Evolutionary conservation across 148 eudicot species (phyloP).

Genomic region (Pouteria glomerata): DNA sequence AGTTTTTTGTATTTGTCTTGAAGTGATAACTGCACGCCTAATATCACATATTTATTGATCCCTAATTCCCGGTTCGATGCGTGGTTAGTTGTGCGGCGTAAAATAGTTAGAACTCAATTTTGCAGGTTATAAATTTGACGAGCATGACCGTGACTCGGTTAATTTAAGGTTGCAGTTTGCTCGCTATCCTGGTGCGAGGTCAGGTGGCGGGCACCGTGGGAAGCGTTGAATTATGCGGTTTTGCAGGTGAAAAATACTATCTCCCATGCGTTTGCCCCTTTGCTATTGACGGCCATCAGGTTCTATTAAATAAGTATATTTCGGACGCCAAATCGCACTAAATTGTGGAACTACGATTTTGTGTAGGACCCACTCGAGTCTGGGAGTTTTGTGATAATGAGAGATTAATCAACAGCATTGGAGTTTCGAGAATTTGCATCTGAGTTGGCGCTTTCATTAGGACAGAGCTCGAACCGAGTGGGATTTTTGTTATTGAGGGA

Average conservation of each 20-base stretch:
- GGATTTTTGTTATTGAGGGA: conserved; percentile 9
- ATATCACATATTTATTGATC: conserved; percentile 6
- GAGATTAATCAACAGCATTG: conserved; percentile 25
- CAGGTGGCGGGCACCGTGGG: conserved; percentile 83
- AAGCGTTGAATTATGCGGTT: conserved; percentile 45
- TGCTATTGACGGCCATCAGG: conserved; percentile 21
- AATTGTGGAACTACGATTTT: conserved; percentile 12
- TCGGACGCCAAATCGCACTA: conserved; percentile 13
- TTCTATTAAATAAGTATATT: conserved; percentile 18
- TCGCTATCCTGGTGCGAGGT: conserved; percentile 85
- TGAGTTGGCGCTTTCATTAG: conserved; percentile 25
- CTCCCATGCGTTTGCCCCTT: conserved; percentile 30
- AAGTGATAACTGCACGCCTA: conserved; percentile 2
- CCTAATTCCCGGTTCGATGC: conserved; percentile 3
- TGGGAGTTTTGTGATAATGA: conserved; percentile 28
- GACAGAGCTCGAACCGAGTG: conserved; percentile 20
- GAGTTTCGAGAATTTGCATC: conserved; percentile 19
- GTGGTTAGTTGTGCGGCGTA: conserved; percentile 26
- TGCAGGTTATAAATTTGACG: conserved; percentile 95
- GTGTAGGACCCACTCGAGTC: conserved; percentile 13
- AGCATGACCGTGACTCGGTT: conserved; percentile 69
- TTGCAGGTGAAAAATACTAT: conserved; percentile 55
- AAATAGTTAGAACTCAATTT: conserved; percentile 57
- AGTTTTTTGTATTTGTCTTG: not conserved
- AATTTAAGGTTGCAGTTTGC: conserved; percentile 71